These are phyloP conservation scores for Ophiorrhiza pumila DNA, from an alignment of 257 asterid species.

Conservation along the genomic window DNA sequence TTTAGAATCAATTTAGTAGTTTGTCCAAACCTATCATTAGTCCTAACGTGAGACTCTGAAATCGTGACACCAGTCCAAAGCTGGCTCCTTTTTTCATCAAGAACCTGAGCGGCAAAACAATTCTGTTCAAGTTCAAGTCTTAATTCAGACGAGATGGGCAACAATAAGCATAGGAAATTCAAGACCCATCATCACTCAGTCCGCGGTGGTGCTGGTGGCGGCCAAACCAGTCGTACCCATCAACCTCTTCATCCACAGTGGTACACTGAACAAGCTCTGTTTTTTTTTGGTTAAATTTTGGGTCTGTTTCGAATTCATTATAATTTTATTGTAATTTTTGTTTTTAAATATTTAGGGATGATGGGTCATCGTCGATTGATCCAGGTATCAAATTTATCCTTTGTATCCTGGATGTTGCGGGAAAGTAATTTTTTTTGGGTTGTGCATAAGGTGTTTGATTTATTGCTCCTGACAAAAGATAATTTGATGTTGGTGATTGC, in stretches of 20 bases:
- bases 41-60: too few species aligned
- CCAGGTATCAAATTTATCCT: slow-evolving; percentile 43
- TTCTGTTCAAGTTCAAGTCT: neutral
- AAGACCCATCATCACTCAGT: slow-evolving; percentile 49
- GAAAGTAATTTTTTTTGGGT: neutral
- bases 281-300: neutral
- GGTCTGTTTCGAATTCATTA: neutral
- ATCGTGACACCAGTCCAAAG: too few species aligned
- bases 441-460: slow-evolving; percentile 37
- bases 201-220: slow-evolving; percentile 27
- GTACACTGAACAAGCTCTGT: slow-evolving; percentile 14
- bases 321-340: slow-evolving; percentile 4
- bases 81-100: neutral
- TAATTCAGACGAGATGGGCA: slow-evolving; percentile 42
- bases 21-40: too few species aligned
- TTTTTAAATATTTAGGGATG: slow-evolving; percentile 45
- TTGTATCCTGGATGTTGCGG: too few species aligned
- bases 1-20: too few species aligned
- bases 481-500: neutral
- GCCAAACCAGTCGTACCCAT: slow-evolving; percentile 32
- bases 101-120: neutral
- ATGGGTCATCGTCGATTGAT: slow-evolving; percentile 55
- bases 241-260: slow-evolving; percentile 42
- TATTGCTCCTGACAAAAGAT: slow-evolving; percentile 19
- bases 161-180: slow-evolving; percentile 66